Evolutionary conservation across 163 green algal genomes (phyloP).

Genomic region (Scenedesmus sp.): DNA sequence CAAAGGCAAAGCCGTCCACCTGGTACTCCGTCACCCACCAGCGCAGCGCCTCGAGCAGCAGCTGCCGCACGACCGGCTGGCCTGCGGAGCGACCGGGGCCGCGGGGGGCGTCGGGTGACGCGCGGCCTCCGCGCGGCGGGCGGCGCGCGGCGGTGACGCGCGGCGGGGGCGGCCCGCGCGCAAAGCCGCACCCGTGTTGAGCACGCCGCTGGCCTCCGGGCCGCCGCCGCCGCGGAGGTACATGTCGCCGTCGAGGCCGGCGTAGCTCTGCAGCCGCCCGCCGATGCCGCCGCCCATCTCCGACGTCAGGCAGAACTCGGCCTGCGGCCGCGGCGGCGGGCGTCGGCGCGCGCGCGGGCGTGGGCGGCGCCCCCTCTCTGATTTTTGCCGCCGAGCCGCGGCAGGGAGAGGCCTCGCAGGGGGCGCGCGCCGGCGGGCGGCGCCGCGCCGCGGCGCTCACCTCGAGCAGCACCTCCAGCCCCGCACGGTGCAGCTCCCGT

Average conservation of each 20-base stretch:
- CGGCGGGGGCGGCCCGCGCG: not conserved
- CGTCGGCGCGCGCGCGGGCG: too few relatives aligned
- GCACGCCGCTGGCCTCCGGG: conserved; percentile 26
- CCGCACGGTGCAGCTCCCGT: conserved; percentile 61
- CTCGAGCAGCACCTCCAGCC: conserved; percentile 79
- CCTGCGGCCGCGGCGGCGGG: too few relatives aligned
- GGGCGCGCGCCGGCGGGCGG: too few relatives aligned
- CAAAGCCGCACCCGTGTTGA: conserved; percentile 16
- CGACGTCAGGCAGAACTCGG: conserved; percentile 83
- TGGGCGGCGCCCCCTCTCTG: too few relatives aligned
- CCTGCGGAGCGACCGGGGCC: conserved; percentile 81
- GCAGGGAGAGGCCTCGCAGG: not conserved
- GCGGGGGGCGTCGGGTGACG: too few relatives aligned
- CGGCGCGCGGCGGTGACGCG: too few relatives aligned
- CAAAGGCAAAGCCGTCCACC: conserved; percentile 85
- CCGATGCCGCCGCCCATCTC: conserved; percentile 76
- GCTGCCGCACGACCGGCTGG: conserved; percentile 66
- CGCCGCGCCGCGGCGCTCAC: conserved; percentile 22
- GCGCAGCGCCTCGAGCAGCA: conserved; percentile 72
- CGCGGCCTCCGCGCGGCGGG: too few relatives aligned
- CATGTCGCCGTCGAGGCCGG: conserved; percentile 75
- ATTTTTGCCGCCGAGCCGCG: too few relatives aligned
- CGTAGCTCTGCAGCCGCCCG: conserved; percentile 65
- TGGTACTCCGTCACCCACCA: conserved; percentile 81
- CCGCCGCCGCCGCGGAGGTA: conserved; percentile 46